phyloP scores from a whole-genome alignment of 2,329 filamentous ascomycete genomes.

The Allantophomopsis cytisporea region DNA sequence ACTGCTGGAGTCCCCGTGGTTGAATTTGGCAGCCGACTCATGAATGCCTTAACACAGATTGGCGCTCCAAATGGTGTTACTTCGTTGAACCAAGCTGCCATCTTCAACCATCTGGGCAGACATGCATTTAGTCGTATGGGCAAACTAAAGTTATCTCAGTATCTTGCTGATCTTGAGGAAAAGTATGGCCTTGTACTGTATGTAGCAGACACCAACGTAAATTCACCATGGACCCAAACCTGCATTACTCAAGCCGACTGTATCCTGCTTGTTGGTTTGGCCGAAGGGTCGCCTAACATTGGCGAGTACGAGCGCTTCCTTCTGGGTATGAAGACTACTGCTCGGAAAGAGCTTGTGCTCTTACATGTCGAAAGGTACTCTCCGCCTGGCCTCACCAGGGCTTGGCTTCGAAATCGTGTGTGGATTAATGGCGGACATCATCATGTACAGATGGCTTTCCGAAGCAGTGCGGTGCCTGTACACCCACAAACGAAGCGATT shows the following conservation, averaged over 20 bases:
- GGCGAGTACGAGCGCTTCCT: constrained; percentile 96
- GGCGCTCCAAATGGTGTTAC: constrained; percentile 83
- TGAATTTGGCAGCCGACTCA: constrained; percentile 81
- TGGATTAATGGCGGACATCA: constrained; percentile 99
- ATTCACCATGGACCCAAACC: constrained; percentile 95
- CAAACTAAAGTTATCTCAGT: constrained; percentile 89
- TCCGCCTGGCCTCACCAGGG: constrained; percentile 67
- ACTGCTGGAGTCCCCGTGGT: constrained; percentile 86
- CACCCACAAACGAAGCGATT: constrained; percentile 65
- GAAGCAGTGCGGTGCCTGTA: constrained; percentile 60
- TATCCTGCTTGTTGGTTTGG: constrained; percentile 82
- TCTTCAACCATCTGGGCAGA: constrained; percentile 85
- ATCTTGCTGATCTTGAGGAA: constrained; percentile 91
- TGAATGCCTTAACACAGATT: constrained; percentile 80
- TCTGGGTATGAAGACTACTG: constrained; percentile 93
- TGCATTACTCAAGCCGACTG: constrained; percentile 96
- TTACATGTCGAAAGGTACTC: constrained; percentile 85
- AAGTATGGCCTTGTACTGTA: constrained; percentile 94
- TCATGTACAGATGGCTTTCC: constrained; percentile 91
- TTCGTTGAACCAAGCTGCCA: constrained; percentile 83
- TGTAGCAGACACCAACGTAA: constrained; percentile 94
- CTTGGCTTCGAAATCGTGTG: constrained; percentile 82
- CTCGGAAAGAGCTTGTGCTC: constrained; percentile 81
- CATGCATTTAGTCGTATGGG: constrained; percentile 97
- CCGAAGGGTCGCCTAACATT: constrained; percentile 78